Base-by-base conservation (phyloP, 805 yeast genomes). In the Saccharomycopsis microspora region DNA sequence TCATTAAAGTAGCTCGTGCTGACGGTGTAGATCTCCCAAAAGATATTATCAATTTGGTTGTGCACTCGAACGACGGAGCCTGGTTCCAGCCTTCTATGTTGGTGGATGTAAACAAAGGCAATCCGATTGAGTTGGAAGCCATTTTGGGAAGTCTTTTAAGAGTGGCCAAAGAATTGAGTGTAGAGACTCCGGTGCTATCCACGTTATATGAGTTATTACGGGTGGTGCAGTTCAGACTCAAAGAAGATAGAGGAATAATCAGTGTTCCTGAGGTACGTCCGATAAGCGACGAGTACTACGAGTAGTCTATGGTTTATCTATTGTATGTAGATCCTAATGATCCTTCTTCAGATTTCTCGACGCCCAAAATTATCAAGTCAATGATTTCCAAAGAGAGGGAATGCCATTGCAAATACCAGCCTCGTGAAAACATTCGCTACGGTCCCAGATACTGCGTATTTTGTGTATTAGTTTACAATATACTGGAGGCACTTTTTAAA, bases 11-110 rank as follows among this genome's bases (percentile, higher is more conserved):
- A 50, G 94, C 94, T 7, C 74, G 72, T 45, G 76, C 85, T 7
- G 89, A 81, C 50, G 85, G 85, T 0, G 71, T 74, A 37, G 68
- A 66, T 3, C 57, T 83, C 32, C 76, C 78, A 1, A 69, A 62
- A 30, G 73, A 64, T 11, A 60, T 70, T 19, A 75, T 75, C 50
- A 67, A 74, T 31, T 51, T 57, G 42, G 73, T 78, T 67, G 59
- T 76, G 34, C 78, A 76, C 54, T 67, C 76, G 11, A 84, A 80
- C 57, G 82, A 71, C 49, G 77, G 76, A 7, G 68, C 65, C 34
- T 74, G 71, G 64, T 83, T 74, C 60, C 69, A 70, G 44, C 90
- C 89, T 2, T 81, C 88, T 3, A 83, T 83, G 90, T 64, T 74
- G 52, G 82, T 81, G 9, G 90, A 83, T 58, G 71, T 72, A 27